Conservation (phyloP, 805 yeast species). For the Nakazawaea pomicola region DNA sequence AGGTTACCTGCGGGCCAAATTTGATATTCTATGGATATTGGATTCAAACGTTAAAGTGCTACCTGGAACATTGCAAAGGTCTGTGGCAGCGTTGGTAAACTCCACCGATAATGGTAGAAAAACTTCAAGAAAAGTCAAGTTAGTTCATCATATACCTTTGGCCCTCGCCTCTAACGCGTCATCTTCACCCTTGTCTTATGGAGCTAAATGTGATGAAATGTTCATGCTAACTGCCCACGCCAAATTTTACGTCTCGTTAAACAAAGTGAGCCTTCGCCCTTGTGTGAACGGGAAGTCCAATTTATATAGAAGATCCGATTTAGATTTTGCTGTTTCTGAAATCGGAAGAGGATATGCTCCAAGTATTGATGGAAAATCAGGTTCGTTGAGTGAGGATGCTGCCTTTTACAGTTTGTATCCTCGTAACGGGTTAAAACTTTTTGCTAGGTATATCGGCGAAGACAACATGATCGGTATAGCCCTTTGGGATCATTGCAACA, state of each 20-base stretch:
- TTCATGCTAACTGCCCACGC: conserved; percentile 80
- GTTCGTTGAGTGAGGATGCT: conserved; percentile 28
- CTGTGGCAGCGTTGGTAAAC: conserved; percentile 46
- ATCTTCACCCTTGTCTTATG: conserved; percentile 32
- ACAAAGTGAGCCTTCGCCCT: conserved; percentile 71
- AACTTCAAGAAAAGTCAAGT: conserved; percentile 41
- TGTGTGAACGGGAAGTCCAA: conserved; percentile 92
- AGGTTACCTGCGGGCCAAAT: conserved; percentile 63
- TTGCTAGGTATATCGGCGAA: conserved; percentile 82
- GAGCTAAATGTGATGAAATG: conserved; percentile 79
- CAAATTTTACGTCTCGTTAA: conserved; percentile 77
- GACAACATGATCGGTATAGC: conserved; percentile 91
- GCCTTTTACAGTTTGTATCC: conserved; percentile 20
- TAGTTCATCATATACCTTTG: conserved; percentile 81
- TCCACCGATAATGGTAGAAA: conserved; percentile 48
- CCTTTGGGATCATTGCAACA: conserved; percentile 63
- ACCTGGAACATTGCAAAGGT: conserved; percentile 58
- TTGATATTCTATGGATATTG: conserved; percentile 78
- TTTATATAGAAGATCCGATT: conserved; percentile 60
- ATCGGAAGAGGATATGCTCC: conserved; percentile 28
- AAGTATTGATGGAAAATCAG: conserved; percentile 27
- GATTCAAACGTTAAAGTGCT: conserved; percentile 83
- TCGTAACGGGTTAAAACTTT: conserved; percentile 55
- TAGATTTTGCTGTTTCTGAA: conserved; percentile 50
- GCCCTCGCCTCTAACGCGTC: conserved; percentile 36